Base-by-base conservation (phyloP, 805 yeast species). In the Schwanniomyces sp. region DNA sequence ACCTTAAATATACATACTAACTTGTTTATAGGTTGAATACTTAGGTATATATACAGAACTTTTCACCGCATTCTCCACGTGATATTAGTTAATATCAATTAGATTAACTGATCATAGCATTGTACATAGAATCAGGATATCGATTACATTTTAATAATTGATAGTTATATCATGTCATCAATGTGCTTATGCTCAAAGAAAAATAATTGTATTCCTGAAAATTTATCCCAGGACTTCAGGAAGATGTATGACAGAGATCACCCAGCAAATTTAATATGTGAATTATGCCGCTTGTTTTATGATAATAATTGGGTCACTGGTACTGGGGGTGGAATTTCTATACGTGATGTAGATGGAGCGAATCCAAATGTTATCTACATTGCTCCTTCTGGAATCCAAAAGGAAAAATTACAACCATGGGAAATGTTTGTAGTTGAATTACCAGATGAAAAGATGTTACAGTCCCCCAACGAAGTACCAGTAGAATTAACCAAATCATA, bases 351-450 rank as follows among this genome's bases (percentile, higher is more conserved):
- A 11, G 75, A 78, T 2, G 78, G 75, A 1, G 43, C 37, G 10
- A 68, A 70, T 46, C 71, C 72, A 14, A 75, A 81, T 50, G 58
- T 70, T 17, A 80, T 88, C 14, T 91, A 78, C 63, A 77, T 91
- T 36, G 95, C 97, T 0, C 97, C 98, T 4, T 87, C 96, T n/a
- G 97, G 97, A 1, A 96, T 91, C 7, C 97, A 91, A 63, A 91
- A 91, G 69, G 98, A 91, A 63, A 74, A 91, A 50, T 84, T 91
- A 81, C 68, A 76, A 36, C 96, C 96, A 4, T 76, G 79, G 52
- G 89, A 92, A 62, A 78, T 91, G 81, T 89, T 89, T 64, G 89
- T 89, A 11, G 81, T 84, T 70, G 83, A 84, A 50, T 63, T 73
- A n/a, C 70, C 75, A 4, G 73, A 79, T 7, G 69, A 74, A 43